Base-by-base conservation (phyloP, 1,139 yeast genomes). In the Keqinozyma sinolaborantium region DNA sequence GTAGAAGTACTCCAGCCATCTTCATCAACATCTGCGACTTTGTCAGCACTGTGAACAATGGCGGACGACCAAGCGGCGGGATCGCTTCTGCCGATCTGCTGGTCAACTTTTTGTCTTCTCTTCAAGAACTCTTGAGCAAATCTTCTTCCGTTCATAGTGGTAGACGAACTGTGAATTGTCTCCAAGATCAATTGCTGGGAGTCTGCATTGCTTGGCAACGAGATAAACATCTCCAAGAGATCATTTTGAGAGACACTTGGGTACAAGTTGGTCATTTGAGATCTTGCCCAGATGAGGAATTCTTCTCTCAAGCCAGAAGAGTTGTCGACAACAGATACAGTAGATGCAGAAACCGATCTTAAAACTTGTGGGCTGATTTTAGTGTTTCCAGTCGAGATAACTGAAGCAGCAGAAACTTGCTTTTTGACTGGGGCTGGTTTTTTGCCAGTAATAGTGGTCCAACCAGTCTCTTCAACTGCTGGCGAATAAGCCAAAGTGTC, bases 81-180 rank as follows among this genome's bases (percentile, higher is more conserved):
- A 45, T 74, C 79, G 40, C 70, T 67, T 8, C 52, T 35, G 7
- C 69, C 73, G 35, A 74, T 61, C 40, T 68, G 70, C 39, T 63
- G 74, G 52, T 86, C 95, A 31, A 85, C 88, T 36, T 65, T 73
- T 42, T 70, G 71, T 51, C 94, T 81, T 53, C 84, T 79, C 60
- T 83, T 84, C 55, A 83, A 66, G 55, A 92, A 92, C 51, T 92
- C 98, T 37, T 75, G 78, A 1, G 97, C 95, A 65, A 90, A 92
- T 42, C 95, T 73, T 53, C 96, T 79, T 14, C 97, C 98, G 54
- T 92, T 97, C 86, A 92, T 81, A 2, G 94, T 83, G 2, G 94
- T 77, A 18, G 96, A 85, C 44, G 92, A 85, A 30, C 94, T 79
- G 60, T 88, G 90, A 39, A 92, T 80, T 10, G 97, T 86, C 54